Base-by-base conservation (phyloP, 2,329 filamentous ascomycete species). In the Aspergillus hortae region DNA sequence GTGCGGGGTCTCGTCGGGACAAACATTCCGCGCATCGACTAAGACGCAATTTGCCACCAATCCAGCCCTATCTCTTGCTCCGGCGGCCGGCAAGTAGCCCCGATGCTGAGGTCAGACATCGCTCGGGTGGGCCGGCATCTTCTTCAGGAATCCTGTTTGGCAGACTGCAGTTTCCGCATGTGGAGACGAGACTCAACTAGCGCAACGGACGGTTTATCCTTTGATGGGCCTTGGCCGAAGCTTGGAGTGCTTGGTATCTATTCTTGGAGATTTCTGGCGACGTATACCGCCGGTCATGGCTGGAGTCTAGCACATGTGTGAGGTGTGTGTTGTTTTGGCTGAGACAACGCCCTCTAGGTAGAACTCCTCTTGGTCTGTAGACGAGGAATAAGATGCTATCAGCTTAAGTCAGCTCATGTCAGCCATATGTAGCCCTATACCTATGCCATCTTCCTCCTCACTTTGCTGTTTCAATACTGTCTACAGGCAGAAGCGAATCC, bases 151-250 rank as follows among this genome's bases (percentile, higher is more conserved):
- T 30, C 27, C 27, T 30, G 27, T 30, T 30, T 30, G 4, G n/a
- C 14, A 23, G 23, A 5, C 5, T 23, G 23, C 23, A 14, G 12
- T 14, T 6, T n/a, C 35, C 30, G 14, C 46, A 9, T 27, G 33
- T 10, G 46, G 12, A 15, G 46, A 46, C 6, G 12, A 15, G 46
- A 46, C 6, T 6, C 12, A 6, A 30, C 25, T 14, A 43, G 21
- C 12, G 40, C 12, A 15, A 30, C 27, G 27, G 27, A 30, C 27
- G 27, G 7, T 14, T 9, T 10, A 14, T 23, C 23, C 42, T 32
- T 14, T n/a, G 19, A 19, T 17, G 7, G 19, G 35, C 15, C 46
- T 48, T 48, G 46, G 46, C 46, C 30, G 36, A 48, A 48, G 46
- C 46, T 48, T 48, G 36, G 33, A 32, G n/a, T 33, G 44, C 44